These are phyloP conservation scores for Trichoderma sp. DNA, from an alignment of 2,329 filamentous ascomycete genomes.

Conservation along the genomic window DNA sequence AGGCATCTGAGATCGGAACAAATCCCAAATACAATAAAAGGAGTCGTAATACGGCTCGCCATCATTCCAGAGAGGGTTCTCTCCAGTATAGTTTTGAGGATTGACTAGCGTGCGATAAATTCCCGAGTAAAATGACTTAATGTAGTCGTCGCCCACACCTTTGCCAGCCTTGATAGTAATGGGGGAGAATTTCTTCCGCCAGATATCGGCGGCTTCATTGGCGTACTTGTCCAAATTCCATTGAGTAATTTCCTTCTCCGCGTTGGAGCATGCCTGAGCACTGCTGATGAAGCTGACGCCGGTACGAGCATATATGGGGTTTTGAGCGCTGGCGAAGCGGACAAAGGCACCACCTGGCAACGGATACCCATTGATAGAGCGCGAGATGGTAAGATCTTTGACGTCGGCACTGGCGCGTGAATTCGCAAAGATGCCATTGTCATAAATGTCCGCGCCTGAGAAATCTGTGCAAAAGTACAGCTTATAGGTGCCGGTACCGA, in stretches of 20 bases:
- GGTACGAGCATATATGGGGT: conserved; percentile 60
- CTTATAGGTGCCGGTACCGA: conserved; percentile 58
- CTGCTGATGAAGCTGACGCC: conserved; percentile 67
- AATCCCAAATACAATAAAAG: conserved; percentile 75
- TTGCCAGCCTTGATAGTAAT: conserved; percentile 50
- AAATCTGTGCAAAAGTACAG: conserved; percentile 69
- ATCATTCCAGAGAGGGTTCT: conserved; percentile 65
- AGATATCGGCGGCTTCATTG: conserved; percentile 51
- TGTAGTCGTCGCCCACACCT: conserved; percentile 50
- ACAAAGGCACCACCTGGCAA: conserved; percentile 62
- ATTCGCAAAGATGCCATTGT: conserved; percentile 60
- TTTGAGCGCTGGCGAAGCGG: conserved; percentile 51
- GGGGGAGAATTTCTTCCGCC: conserved; percentile 59
- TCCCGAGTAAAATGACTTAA: conserved; percentile 67
- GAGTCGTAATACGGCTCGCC: conserved; percentile 71
- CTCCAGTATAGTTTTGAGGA: conserved; percentile 70
- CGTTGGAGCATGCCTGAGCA: conserved; percentile 64
- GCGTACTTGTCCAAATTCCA: conserved; percentile 59
- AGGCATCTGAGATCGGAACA: conserved; percentile 65
- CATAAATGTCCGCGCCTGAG: conserved; percentile 52
- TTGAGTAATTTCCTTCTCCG: conserved; percentile 64
- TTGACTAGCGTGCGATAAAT: conserved; percentile 71
- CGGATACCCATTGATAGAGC: conserved; percentile 51
- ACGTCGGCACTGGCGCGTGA: conserved; percentile 49
- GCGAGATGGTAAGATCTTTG: conserved; percentile 46